Base-by-base conservation (phyloP, 2,329 filamentous ascomycete genomes). In the Phyllosticta citrichinensis region DNA sequence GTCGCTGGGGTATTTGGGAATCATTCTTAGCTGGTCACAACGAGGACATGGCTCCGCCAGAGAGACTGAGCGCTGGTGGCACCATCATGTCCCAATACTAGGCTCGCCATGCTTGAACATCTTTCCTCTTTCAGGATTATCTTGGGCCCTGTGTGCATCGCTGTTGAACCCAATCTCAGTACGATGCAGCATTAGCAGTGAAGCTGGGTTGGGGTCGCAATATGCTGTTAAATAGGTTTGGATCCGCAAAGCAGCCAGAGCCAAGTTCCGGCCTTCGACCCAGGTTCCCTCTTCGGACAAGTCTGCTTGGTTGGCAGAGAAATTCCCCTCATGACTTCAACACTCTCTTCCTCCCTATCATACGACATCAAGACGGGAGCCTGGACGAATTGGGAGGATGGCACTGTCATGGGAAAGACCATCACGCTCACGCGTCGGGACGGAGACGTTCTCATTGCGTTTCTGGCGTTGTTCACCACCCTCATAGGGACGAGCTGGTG, bases 371-470 rank as follows among this genome's bases (percentile, higher is more conserved):
- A 70, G 54, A 56, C 66, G 8, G 71, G 71, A 12, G 19, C 68
- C 25, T 74, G 72, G 72, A 71, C 64, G 0, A 68, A 74, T 57
- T 72, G 68, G 69, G 68, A 66, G 5, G 61, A 66, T 20, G 72
- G 74, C 4, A 57, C 62, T 2, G 60, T 74, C 4, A 40, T 65
- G 1, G 73, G 73, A 1, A 51, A 66, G 3, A 75, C 73, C 0
- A 60, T 74, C 14, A 75, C 73, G 0, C 63, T 74, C 0, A 66
- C 60, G 0, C 63, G 64, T 5, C 60, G 62, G 1, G 64, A 72
- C 55, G 74, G 69, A 5, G 69, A 65, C n/a, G 56, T 75, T 1
- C 62, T 75, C 17, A 69, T 72, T 24, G 70, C 71, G 5, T 74
- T 74, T 58, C 35, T 73, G 0, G 71, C 73, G 12, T 66, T 71